Percentiles rank a stretch among this genome's conserved stretches.
Conservation (phyloP, 345 rosid species). For the Gossypium thurberi region DNA sequence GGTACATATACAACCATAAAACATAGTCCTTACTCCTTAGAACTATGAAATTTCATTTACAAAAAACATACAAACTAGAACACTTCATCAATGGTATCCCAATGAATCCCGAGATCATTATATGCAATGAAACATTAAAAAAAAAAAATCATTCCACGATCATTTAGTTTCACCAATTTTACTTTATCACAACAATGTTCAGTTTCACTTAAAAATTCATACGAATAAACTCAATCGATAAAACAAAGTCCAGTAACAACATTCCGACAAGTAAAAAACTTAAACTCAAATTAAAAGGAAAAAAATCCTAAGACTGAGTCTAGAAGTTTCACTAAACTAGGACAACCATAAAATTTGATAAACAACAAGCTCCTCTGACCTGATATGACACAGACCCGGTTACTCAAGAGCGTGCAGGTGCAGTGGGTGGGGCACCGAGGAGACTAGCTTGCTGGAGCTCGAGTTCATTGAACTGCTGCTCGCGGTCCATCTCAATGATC, state of each 20-base stretch:
- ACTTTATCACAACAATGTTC: background rate
- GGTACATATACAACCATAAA: background rate
- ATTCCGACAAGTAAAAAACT: background rate
- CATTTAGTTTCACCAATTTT: background rate
- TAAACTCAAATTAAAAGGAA: background rate
- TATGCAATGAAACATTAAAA: background rate
- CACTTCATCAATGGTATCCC: background rate
- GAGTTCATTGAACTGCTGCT: background rate
- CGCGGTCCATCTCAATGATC: constrained; percentile 40
- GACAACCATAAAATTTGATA: background rate
- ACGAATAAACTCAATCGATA: background rate
- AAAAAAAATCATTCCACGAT: background rate
- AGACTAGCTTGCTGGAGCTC: constrained; percentile 2
- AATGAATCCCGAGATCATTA: background rate
- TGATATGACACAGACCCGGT: background rate
- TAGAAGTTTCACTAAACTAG: background rate
- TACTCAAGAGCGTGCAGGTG: background rate
- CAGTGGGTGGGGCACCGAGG: background rate
- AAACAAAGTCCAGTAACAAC: background rate
- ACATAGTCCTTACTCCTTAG: background rate
- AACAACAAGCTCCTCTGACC: constrained; percentile 1
- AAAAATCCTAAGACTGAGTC: background rate
- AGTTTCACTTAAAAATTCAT: background rate
- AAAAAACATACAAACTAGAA: background rate
- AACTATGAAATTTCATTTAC: background rate